A percentile compares a stretch with the other conserved stretches of the same genome.
Evolutionary conservation across 176 grass and related monocot species (phyloP).

Genomic region (Poa pratensis): DNA sequence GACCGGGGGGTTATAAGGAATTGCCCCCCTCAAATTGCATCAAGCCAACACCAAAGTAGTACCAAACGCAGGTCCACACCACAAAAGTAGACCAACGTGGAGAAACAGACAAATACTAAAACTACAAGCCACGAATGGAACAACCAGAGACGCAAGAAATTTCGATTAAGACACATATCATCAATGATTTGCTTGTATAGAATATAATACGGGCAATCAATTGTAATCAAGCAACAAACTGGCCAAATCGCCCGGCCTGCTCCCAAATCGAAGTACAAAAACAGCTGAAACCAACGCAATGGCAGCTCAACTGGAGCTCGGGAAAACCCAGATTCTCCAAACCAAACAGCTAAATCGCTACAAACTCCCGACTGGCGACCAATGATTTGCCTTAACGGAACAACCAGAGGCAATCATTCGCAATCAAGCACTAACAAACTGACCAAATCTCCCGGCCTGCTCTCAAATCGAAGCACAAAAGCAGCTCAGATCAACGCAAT

Average conservation of each 20-base stretch:
- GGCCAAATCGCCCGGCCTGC: not conserved
- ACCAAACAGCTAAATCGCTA: not conserved
- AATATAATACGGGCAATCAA: too few species aligned
- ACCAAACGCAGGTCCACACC: conserved; percentile 29
- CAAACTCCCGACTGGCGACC: too few species aligned
- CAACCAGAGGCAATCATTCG: too few species aligned
- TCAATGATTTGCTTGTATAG: conserved; percentile 20
- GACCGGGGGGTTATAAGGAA: too few species aligned
- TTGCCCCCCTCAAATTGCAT: not conserved
- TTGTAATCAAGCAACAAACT: not conserved
- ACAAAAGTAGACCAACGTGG: conserved; percentile 17
- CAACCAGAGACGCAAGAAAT: not conserved
- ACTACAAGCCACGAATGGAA: conserved; percentile 41
- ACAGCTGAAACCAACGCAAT: not conserved
- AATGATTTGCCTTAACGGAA: too few species aligned
- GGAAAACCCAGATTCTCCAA: not conserved
- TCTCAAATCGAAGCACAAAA: not conserved
- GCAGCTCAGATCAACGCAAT: not conserved
- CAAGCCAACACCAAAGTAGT: conserved; percentile 30
- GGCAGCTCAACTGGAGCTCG: conserved; percentile 12
- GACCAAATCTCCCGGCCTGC: not conserved
- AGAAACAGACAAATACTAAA: conserved; percentile 48
- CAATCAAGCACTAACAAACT: not conserved
- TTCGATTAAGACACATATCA: not conserved
- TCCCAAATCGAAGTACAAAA: not conserved